phyloP scores from a whole-genome alignment of 2,329 filamentous ascomycete species.

The Sarocladium brachiariae region DNA sequence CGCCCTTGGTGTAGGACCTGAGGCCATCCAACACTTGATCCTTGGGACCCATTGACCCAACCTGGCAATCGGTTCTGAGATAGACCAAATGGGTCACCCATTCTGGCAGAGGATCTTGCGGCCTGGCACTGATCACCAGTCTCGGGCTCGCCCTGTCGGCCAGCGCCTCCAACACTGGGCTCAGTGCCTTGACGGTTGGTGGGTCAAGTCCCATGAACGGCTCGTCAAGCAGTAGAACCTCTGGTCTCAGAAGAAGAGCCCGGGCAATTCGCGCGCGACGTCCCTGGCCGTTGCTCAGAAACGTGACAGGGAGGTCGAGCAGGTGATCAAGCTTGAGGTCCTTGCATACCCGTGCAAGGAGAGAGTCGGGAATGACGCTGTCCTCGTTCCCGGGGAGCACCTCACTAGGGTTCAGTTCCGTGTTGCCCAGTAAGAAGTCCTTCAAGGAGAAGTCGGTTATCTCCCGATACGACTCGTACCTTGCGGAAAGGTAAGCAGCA shows the following conservation, averaged over 20 bases:
- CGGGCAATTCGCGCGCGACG: slow-evolving; percentile 81
- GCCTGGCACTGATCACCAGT: slow-evolving; percentile 69
- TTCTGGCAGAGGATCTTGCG: slow-evolving; percentile 78
- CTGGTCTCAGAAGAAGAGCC: slow-evolving; percentile 69
- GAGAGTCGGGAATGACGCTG: slow-evolving; percentile 37
- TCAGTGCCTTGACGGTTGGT: slow-evolving; percentile 65
- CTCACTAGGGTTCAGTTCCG: slow-evolving; percentile 66
- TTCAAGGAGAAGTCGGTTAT: slow-evolving; percentile 78
- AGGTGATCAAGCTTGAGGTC: slow-evolving; percentile 65
- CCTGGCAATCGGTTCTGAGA: slow-evolving; percentile 58
- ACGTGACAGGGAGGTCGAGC: slow-evolving; percentile 75
- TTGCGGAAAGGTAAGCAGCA: slow-evolving; percentile 76
- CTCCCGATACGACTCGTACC: slow-evolving; percentile 85
- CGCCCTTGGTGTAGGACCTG: slow-evolving; percentile 38
- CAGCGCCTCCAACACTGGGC: slow-evolving; percentile 60
- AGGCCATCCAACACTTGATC: slow-evolving; percentile 51
- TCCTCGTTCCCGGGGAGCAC: slow-evolving; percentile 35
- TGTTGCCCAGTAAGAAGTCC: slow-evolving; percentile 77
- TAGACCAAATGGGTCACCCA: slow-evolving; percentile 86
- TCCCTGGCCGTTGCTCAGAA: slow-evolving; percentile 90
- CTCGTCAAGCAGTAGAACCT: slow-evolving; percentile 81
- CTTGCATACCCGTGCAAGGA: slow-evolving; percentile 56
- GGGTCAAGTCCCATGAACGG: slow-evolving; percentile 96
- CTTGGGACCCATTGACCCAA: slow-evolving; percentile 61
- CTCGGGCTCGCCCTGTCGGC: slow-evolving; percentile 61